These are phyloP conservation scores for Candida adriatica DNA, from an alignment of 805 yeast genomes.

Conservation along the genomic window DNA sequence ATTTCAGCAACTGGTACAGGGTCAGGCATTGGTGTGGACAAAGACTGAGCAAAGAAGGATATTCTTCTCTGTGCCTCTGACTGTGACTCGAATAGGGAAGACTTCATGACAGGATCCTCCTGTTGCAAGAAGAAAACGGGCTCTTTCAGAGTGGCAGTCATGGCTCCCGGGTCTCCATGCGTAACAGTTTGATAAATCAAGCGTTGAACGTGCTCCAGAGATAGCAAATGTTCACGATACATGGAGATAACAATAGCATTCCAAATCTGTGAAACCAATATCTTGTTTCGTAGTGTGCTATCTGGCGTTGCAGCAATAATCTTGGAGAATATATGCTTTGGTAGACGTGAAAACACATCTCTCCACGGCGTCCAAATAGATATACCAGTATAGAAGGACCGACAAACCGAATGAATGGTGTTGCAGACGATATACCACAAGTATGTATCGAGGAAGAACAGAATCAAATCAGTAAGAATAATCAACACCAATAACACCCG, in stretches of 20 bases:
- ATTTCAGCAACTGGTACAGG: constrained; percentile 57
- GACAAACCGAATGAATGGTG: constrained; percentile 62
- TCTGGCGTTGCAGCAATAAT: constrained; percentile 57
- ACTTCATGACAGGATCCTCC: constrained; percentile 64
- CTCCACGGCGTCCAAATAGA: constrained; percentile 90
- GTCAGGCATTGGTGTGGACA: constrained; percentile 80
- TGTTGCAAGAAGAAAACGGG: constrained; percentile 78
- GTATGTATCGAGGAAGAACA: constrained; percentile 77
- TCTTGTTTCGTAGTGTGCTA: constrained; percentile 94
- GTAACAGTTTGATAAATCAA: constrained; percentile 88
- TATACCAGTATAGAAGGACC: constrained; percentile 68
- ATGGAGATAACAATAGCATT: constrained; percentile 95
- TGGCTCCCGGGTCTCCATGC: constrained; percentile 27
- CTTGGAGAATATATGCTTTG: constrained; percentile 69
- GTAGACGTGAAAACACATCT: constrained; percentile 67
- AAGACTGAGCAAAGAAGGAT: constrained; percentile 84
- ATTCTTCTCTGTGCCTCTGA: constrained; percentile 80
- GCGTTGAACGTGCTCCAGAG: constrained; percentile 96
- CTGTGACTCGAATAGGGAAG: constrained; percentile 49
- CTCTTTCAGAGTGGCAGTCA: constrained; percentile 44
- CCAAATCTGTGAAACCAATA: constrained; percentile 96
- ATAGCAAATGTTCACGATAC: constrained; percentile 98
- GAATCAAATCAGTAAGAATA: constrained; percentile 52
- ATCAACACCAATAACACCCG: constrained; percentile 46
- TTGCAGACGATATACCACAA: constrained; percentile 83